Evolutionary conservation across 1,284 basidiomycete genomes (phyloP), one percentile per base, ranked within the genome.

Genomic region (Puccinia polysora): DNA sequence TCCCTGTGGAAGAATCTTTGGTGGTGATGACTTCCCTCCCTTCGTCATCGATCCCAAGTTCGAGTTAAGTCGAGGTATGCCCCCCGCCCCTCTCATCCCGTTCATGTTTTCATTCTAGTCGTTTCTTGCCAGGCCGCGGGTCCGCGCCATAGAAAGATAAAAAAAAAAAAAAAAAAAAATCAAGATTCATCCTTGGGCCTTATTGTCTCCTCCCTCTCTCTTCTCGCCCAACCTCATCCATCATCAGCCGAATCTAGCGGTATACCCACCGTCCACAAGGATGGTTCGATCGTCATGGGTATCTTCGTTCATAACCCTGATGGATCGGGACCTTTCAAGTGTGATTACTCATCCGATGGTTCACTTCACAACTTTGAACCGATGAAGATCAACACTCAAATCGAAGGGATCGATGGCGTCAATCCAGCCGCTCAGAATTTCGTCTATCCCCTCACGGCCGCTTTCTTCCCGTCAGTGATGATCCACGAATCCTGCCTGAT

Each of bases 271-370:
- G 58, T 58, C 10, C 34, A 49, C 10, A 36, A 63, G 28, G 68
- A 71, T 15, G 68, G 68, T 4, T 47, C 56, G 18, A 34, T 71
- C 18, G 32, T 53, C 23, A 71, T 71, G 68, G 56, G 56, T 23
- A 23, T 71, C 8, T 71, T 62, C 34, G 68, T 71, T 49, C 68
- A 71, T 40, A 71, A 71, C 56, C 45, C 55, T 38, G 68, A 71
- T 25, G 68, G 68, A 10, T 45, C 68, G n/a, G 68, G 68, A n/a
- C 68, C 68, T n/a, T 71, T 62, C 49, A 34, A 36, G 6, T 71
- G 68, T 38, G 68, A 71, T 25, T 71, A 71, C 56, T 71, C 68
- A n/a, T 28, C 47, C 1, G 68, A 71, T 20, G 59, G 23, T 20
- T 34, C n/a, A 15, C 36, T 71, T 30, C 45, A 59, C 55, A 40